Percentiles rank a stretch among this genome's conserved stretches.
These are phyloP conservation scores for Chalciporus sphaerocephalus DNA, from an alignment of 768 basidiomycete species.

Conservation along the genomic window DNA sequence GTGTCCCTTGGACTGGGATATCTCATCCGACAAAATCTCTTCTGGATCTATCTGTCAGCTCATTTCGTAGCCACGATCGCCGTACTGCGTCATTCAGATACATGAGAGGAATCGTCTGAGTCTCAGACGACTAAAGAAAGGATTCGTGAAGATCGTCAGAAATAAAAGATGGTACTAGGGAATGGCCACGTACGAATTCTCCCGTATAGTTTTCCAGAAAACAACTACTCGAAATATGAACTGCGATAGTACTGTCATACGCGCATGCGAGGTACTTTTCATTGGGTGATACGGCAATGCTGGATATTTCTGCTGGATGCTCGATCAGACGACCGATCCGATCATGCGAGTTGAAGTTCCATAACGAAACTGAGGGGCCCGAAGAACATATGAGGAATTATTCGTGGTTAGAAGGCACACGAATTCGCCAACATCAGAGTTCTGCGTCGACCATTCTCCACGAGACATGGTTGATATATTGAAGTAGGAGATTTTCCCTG, in stretches of 20 bases:
- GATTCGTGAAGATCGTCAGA: neutral
- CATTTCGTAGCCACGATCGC: neutral
- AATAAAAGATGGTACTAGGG: neutral
- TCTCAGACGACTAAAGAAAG: too few relatives aligned
- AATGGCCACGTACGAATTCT: neutral
- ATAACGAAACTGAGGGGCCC: conserved; percentile 5
- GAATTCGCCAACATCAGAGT: neutral
- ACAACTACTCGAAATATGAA: neutral
- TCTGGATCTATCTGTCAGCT: neutral
- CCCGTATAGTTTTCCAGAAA: conserved; percentile 2
- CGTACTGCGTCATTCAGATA: neutral
- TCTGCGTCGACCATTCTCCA: conserved; percentile 1
- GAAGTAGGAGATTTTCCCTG: neutral
- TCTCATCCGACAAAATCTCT: neutral
- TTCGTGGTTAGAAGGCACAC: neutral
- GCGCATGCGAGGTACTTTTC: conserved; percentile 9
- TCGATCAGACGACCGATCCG: neutral
- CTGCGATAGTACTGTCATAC: neutral
- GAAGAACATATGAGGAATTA: neutral
- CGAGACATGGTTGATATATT: neutral
- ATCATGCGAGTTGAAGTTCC: conserved; percentile 1
- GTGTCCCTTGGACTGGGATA: neutral
- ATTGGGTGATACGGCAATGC: conserved; percentile 6
- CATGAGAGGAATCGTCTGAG: neutral
- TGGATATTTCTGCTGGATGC: neutral